Evolutionary conservation across 345 rosid species (phyloP).

Genomic region (Acer yangbiense): DNA sequence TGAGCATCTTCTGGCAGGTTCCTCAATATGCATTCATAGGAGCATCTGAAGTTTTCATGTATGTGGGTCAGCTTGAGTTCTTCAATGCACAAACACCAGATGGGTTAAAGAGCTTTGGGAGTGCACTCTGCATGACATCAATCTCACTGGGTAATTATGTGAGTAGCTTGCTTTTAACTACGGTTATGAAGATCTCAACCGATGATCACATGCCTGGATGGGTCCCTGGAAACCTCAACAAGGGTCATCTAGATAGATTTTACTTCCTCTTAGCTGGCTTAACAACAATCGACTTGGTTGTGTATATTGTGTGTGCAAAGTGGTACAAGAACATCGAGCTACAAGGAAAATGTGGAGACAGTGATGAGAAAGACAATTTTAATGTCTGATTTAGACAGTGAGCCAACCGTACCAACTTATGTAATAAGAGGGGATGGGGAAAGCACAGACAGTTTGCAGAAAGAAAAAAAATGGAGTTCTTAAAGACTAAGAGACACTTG

Average conservation of each 20-base stretch:
- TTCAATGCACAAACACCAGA: slow-evolving; percentile 97
- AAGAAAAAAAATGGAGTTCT: slow-evolving; percentile 16
- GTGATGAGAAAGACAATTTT: slow-evolving; percentile 36
- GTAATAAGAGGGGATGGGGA: slow-evolving; percentile 33
- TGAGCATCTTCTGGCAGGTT: slow-evolving; percentile 98
- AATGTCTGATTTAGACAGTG: slow-evolving; percentile 42
- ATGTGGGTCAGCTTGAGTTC: slow-evolving; percentile 94
- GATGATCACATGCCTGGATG: slow-evolving; percentile 92
- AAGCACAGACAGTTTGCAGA: neutral
- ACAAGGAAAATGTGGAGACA: slow-evolving; percentile 53
- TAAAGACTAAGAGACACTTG: slow-evolving; percentile 4
- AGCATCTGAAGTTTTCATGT: slow-evolving; percentile 99
- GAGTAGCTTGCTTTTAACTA: slow-evolving; percentile 89
- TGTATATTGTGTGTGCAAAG: slow-evolving; percentile 74
- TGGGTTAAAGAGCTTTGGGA: slow-evolving; percentile 92
- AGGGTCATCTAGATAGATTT: slow-evolving; percentile 92
- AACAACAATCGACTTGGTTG: slow-evolving; percentile 61
- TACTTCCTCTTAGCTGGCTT: slow-evolving; percentile 87
- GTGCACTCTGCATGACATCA: slow-evolving; percentile 95
- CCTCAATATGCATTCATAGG: slow-evolving; percentile 93
- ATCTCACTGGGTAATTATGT: slow-evolving; percentile 98
- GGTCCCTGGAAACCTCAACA: slow-evolving; percentile 96
- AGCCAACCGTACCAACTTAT: slow-evolving; percentile 21
- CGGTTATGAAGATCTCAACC: slow-evolving; percentile 91
- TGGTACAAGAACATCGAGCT: slow-evolving; percentile 83